Evolutionary conservation across 2,329 filamentous ascomycete species (phyloP), one percentile per base, ranked within the genome.

Genomic region (Elsinoe arachidis): DNA sequence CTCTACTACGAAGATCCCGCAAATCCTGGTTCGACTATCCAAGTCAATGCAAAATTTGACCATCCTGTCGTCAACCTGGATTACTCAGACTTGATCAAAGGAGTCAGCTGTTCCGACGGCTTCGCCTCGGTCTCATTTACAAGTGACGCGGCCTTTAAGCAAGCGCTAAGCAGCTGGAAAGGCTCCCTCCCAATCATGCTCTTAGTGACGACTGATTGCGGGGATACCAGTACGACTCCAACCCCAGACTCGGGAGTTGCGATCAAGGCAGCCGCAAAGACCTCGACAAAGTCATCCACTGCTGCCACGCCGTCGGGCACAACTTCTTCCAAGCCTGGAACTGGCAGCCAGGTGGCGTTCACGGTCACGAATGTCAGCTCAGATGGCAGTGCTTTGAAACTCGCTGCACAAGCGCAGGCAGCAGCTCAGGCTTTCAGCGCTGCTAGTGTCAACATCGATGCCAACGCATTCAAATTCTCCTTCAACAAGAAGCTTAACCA

Each of bases 21-120:
- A 49, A 2, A 46, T 58, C 33, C 59, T 58, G 1, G 56, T 56
- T 4, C 56, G 44, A 37, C 61, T 58, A 21, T 33, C 54, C 19
- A 33, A 21, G 30, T 62, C 59, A 23, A 38, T 58, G 37, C 61
- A 57, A 38, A 58, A 54, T 47, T 63, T 58, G 19, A 37, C 43
- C 10, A 56, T 58, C 26, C 58, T 49, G n/a, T 60, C 58, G 58
- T 62, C 61, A 44, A 57, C 56, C 61, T 63, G 56, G 6, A 60
- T n/a, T 6, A 51, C 51, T 11, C 46, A 43, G n/a, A 57, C 14
- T 10, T 46, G 15, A 26, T 37, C 49, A 7, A 6, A 7, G 14
- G 7, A n/a, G 15, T 44, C 39, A 44, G 7, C n/a, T 44, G 39
- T n/a, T 7, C n/a, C 39, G 7, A 6, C 19, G 15, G 15, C 15